A percentile compares a stretch with the other conserved stretches of the same genome.
Evolutionary conservation across 2,329 filamentous ascomycete species (phyloP).

Genomic region (Pseudopithomyces maydicus): DNA sequence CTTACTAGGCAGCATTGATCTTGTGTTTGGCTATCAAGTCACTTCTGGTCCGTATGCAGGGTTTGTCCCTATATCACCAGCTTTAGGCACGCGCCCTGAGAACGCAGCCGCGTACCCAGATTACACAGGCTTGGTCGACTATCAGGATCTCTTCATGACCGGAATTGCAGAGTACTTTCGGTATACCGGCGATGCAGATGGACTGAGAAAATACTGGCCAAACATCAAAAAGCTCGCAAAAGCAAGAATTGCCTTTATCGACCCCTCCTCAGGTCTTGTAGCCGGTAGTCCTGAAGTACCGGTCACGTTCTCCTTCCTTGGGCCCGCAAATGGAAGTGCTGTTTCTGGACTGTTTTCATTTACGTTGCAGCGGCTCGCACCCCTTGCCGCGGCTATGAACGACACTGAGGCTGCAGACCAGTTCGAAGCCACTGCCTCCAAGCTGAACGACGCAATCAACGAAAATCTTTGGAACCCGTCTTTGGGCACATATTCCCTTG

Average conservation of each 20-base stretch:
- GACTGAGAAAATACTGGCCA: slow-evolving; percentile 25
- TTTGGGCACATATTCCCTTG: slow-evolving; percentile 39
- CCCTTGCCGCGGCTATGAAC: slow-evolving; percentile 36
- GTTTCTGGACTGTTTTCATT: slow-evolving; percentile 28
- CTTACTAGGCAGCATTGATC: slow-evolving; percentile 41
- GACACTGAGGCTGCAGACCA: slow-evolving; percentile 27
- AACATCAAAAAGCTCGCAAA: slow-evolving; percentile 27
- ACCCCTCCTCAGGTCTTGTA: slow-evolving; percentile 30
- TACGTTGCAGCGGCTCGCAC: slow-evolving; percentile 29
- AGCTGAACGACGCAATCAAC: slow-evolving; percentile 35
- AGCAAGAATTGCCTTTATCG: slow-evolving; percentile 30
- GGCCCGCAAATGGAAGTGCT: slow-evolving; percentile 36
- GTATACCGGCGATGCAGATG: slow-evolving; percentile 21
- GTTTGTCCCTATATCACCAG: slow-evolving; percentile 17
- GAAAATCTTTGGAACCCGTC: slow-evolving; percentile 38
- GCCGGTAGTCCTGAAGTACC: slow-evolving; percentile 14
- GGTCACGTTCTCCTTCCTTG: slow-evolving; percentile 25
- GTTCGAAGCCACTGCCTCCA: slow-evolving; percentile 25
- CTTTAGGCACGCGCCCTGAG: slow-evolving; percentile 9
- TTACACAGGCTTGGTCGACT: slow-evolving; percentile 27
- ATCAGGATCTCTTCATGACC: slow-evolving; percentile 38
- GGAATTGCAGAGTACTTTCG: slow-evolving; percentile 33
- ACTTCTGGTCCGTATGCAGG: slow-evolving; percentile 6
- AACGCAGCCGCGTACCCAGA: slow-evolving; percentile 7
- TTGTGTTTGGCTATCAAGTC: slow-evolving; percentile 27